Evolutionary conservation across 2,329 filamentous ascomycete species (phyloP), one percentile per base, ranked within the genome.

Genomic region (Alternaria consortialis): DNA sequence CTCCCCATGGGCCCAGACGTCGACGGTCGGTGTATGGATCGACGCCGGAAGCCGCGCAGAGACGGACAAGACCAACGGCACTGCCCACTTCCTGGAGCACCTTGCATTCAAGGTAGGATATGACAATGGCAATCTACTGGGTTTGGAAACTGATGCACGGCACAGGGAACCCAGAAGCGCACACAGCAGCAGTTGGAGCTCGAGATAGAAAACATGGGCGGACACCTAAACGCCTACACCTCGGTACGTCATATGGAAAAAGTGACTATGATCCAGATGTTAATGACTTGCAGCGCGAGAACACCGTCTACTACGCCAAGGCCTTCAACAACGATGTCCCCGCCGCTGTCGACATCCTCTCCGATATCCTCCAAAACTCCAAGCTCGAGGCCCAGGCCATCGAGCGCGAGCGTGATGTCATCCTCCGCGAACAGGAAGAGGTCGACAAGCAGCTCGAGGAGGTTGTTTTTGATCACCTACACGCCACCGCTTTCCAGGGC

Each of bases 121-220:
- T 20, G 15, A 34, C 42, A 47, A 53, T 61, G 58, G 44, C 55
- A 51, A 31, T 61, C 54, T 20, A 32, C 46, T 50, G 53, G 52
- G 55, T 56, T 25, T 50, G 56, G 53, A 63, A 31, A 70, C 76
- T 77, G 69, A 78, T 68, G 60, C 48, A 44, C 58, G 48, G 55
- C 46, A 66, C 60, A 94, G 94, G 95, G 95, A 75, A 99, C 95
- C 72, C 87, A 91, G 82, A 97, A 91, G 86, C 89, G 95, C 83
- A 93, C 91, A 69, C 95, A 99, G 84, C 91, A 96, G 81, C 95
- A 99, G 85, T 87, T 99, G 80, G 95, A 99, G 86, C 90, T 99
- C 69, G 95, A 99, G 86, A 98, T 99, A 79, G 95, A 99, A 88
- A 99, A 99, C 86, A 97, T 99, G 92, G 95, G 95, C 81, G 95